A percentile compares a stretch with the other conserved stretches of the same genome.
These are phyloP conservation scores for Triticum monococcum DNA, from an alignment of 176 grass and related monocot species.

Conservation along the genomic window DNA sequence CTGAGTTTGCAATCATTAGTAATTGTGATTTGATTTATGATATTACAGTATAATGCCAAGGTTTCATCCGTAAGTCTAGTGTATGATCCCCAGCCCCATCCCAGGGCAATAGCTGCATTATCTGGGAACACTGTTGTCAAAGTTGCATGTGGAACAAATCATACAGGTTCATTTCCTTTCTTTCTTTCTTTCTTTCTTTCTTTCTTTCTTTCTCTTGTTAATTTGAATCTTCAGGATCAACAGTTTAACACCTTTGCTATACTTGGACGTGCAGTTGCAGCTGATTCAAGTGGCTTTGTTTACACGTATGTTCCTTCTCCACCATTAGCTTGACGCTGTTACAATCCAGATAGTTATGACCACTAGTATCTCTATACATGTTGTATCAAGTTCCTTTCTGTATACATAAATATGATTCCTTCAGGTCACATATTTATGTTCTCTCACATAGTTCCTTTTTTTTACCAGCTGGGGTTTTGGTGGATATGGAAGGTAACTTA, in stretches of 20 bases:
- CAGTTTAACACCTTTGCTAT: slow-evolving; percentile 17
- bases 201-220: slow-evolving; percentile 17
- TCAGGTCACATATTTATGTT: slow-evolving; percentile 10
- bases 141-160: slow-evolving; percentile 96
- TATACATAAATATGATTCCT: slow-evolving; percentile 17
- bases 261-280: slow-evolving; percentile 72
- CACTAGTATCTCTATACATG: slow-evolving; percentile 16
- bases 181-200: too few species aligned
- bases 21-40: slow-evolving; percentile 33
- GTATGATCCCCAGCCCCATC: slow-evolving; percentile 82
- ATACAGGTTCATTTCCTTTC: slow-evolving; percentile 73
- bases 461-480: slow-evolving; percentile 91
- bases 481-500: slow-evolving; percentile 91
- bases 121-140: slow-evolving; percentile 86
- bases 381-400: slow-evolving; percentile 16
- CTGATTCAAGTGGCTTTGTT: slow-evolving; percentile 95
- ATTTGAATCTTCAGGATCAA: slow-evolving; percentile 20
- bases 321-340: slow-evolving; percentile 14
- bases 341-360: background rate
- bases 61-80: slow-evolving; percentile 75
- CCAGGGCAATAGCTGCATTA: slow-evolving; percentile 71
- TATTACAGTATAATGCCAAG: slow-evolving; percentile 88
- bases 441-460: slow-evolving; percentile 2
- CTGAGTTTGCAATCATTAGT: background rate
- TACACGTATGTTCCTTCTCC: slow-evolving; percentile 82